Evolutionary conservation across 129 eudicot species (phyloP).

Genomic region (Calendula officinalis): DNA sequence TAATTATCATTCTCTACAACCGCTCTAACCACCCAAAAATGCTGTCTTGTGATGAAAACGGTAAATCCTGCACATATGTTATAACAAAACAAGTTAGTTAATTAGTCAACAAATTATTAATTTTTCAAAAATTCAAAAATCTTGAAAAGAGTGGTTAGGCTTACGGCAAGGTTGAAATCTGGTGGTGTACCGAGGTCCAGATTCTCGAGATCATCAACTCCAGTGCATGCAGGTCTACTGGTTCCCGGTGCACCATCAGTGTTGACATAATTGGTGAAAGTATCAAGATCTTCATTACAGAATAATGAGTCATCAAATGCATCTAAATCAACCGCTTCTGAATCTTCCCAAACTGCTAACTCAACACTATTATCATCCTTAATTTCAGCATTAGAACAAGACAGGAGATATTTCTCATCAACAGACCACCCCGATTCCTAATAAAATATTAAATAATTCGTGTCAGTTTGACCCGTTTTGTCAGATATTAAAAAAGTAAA

Average conservation of each 20-base stretch:
- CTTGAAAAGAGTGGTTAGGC: conserved; percentile 21
- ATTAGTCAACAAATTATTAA: background rate
- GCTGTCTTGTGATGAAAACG: conserved; percentile 77
- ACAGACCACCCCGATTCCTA: conserved; percentile 39
- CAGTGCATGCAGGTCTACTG: conserved; percentile 27
- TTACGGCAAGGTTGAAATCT: conserved; percentile 62
- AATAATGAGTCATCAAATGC: conserved; percentile 38
- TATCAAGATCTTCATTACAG: conserved; percentile 55
- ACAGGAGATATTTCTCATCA: conserved; percentile 30
- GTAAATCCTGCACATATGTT: conserved; percentile 52
- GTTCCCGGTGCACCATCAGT: conserved; percentile 20
- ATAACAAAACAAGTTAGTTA: background rate
- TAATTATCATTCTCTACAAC: conserved; percentile 23
- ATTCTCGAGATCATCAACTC: conserved; percentile 60
- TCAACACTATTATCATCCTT: conserved; percentile 30
- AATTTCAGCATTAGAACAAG: conserved; percentile 22
- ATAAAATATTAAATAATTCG: conserved; percentile 16
- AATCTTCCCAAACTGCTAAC: conserved; percentile 44
- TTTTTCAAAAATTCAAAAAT: background rate
- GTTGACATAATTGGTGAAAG: conserved; percentile 21
- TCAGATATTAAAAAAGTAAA: too few species aligned
- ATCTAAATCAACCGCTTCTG: conserved; percentile 43
- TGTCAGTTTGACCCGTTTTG: too few species aligned
- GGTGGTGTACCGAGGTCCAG: conserved; percentile 76
- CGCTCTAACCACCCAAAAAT: conserved; percentile 51